phyloP scores from a whole-genome alignment of 192 early-diverging fungal genomes.

The Coemansia aciculifera region DNA sequence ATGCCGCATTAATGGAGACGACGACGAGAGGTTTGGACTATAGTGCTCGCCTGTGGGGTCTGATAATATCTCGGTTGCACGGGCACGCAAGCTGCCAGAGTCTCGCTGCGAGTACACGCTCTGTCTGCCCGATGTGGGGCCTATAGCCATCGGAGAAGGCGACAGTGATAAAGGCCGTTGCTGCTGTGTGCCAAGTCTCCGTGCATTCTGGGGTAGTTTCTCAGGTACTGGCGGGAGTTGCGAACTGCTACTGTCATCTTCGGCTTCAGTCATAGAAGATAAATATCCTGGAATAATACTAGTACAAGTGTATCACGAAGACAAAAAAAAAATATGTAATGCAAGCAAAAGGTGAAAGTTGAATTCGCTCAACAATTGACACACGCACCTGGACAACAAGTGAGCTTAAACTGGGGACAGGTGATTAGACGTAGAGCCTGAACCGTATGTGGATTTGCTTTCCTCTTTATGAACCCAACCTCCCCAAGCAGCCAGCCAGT shows the following conservation, averaged over 20 bases:
- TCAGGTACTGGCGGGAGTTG: conserved; percentile 1
- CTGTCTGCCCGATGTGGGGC: background rate
- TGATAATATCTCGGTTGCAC: conserved; percentile 16
- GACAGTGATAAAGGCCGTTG: background rate
- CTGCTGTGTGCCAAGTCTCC: background rate
- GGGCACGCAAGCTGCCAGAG: conserved; percentile 7
- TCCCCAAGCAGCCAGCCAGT: background rate
- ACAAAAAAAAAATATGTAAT: background rate
- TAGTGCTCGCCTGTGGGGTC: background rate
- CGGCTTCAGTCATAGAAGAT: conserved; percentile 7
- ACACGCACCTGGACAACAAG: background rate
- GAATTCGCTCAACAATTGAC: background rate
- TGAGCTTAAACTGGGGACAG: background rate
- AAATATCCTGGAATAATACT: background rate
- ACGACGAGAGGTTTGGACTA: conserved; percentile 21
- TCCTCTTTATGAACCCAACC: background rate
- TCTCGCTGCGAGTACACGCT: conserved; percentile 1
- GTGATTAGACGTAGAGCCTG: background rate
- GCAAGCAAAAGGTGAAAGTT: background rate
- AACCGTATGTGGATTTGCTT: background rate
- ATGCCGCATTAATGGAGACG: conserved; percentile 17
- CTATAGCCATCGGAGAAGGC: conserved; percentile 2
- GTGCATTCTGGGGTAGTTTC: conserved; percentile 25
- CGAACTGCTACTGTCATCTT: background rate
- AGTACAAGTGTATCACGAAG: background rate